Evolutionary conservation across 108 stramenopile genomes (phyloP), one percentile per base, ranked within the genome.

Genomic region (Cyclotella kingstonii): DNA sequence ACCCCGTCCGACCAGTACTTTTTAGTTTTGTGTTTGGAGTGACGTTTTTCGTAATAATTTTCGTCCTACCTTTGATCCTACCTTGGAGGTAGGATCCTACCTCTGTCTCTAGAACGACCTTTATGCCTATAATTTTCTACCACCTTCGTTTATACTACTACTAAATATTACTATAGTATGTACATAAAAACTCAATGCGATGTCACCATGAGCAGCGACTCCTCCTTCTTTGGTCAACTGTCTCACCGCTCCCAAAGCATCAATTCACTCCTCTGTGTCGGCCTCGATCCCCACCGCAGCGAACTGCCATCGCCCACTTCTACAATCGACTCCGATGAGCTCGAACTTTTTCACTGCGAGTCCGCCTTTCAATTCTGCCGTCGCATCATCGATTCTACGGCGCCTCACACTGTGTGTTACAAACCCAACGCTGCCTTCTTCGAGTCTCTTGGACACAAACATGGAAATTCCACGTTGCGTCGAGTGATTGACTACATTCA

Each of bases 351-450:
- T 8, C 73, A 61, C 25, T 84, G 84, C 69, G 85, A 86, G 10
- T 91, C 90, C 26, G 96, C 96, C 23, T 82, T 76, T 44, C 72
- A 76, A 17, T 97, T 96, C 68, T 97, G 97, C 88, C 80, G 78
- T 45, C 70, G 63, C n/a, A 70, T 99, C 60, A 95, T 98, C 63
- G 94, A 91, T 36, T 87, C 94, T 22, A 98, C 96, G 0, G 45
- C 57, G 23, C 71, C 60, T 14, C 77, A 79, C 42, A 88, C 93
- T 0, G 90, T 93, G 0, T 91, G 89, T 49, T 99, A 91, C 89
- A 99, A 99, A 76, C 98, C 98, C 5, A 99, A 99, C 65, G 88
- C 93, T 33, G 98, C 98, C 3, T 99, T 99, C 70, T 99, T 99
- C 64, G 98, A 99, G 76, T 91, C 94, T 18, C 63, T 94, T 14